These are phyloP conservation scores for Globisporangium polare DNA, from an alignment of 352 stramenopile species.

Conservation along the genomic window DNA sequence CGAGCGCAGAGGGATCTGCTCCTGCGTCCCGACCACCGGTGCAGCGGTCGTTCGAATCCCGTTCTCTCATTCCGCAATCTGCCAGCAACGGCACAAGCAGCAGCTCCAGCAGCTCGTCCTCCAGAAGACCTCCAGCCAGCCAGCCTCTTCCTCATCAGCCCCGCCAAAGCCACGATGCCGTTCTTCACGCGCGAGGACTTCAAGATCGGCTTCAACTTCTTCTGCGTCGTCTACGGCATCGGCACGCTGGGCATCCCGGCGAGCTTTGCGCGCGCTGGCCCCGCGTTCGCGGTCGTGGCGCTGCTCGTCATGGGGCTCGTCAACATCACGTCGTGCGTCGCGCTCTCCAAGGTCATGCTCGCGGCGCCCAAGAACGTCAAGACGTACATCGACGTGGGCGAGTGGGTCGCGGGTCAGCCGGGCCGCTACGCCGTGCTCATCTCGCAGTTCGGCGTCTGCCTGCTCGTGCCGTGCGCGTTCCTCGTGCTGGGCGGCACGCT, in stretches of 20 bases:
- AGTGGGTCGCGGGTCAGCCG: conserved; percentile 43
- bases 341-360: conserved; percentile 57
- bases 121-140: background rate
- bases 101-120: background rate
- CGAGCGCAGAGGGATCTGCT: background rate
- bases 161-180: conserved; percentile 24
- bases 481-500: conserved; percentile 61
- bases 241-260: conserved; percentile 56
- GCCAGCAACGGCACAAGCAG: conserved; percentile 1
- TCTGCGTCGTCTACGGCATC: conserved; percentile 66
- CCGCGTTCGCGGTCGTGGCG: conserved; percentile 37
- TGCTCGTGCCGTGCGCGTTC: conserved; percentile 48
- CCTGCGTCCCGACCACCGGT: no score
- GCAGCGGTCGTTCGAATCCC: background rate
- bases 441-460: conserved; percentile 54
- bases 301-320: conserved; percentile 57
- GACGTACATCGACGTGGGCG: conserved; percentile 58
- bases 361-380: conserved; percentile 50
- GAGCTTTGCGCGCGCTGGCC: conserved; percentile 57
- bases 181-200: conserved; percentile 59
- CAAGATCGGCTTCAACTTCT: conserved; percentile 64
- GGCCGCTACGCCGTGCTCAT: conserved; percentile 54
- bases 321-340: conserved; percentile 58
- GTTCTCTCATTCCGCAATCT: conserved; percentile 10
- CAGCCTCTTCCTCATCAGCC: background rate